A percentile compares a stretch with the other conserved stretches of the same genome.
phyloP scores from a whole-genome alignment of 2,329 filamentous ascomycete species.

The Zymoseptoria brevis region DNA sequence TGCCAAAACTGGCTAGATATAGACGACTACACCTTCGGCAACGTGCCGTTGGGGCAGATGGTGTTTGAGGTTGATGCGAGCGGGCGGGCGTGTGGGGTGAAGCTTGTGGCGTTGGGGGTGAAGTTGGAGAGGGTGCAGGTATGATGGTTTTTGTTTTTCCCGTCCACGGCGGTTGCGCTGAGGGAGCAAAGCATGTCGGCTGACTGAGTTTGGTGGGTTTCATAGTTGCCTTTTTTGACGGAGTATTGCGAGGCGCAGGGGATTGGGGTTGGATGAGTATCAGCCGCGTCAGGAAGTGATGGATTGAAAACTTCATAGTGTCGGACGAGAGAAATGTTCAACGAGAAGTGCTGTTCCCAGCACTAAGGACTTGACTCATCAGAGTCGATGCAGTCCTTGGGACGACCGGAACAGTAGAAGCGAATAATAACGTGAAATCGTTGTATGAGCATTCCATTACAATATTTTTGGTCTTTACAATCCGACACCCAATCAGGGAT shows the following conservation, averaged over 20 bases:
- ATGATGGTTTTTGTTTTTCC: neutral
- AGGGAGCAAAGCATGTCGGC: neutral
- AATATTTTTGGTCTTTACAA: too few relatives aligned
- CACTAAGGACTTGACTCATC: too few relatives aligned
- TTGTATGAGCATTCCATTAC: too few relatives aligned
- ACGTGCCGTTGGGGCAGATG: constrained; percentile 14
- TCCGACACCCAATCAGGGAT: too few relatives aligned
- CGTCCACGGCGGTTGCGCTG: neutral
- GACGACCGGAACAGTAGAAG: too few relatives aligned
- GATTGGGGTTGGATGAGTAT: neutral
- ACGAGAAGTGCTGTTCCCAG: too few relatives aligned
- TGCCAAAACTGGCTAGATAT: constrained; percentile 14
- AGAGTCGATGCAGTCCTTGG: too few relatives aligned
- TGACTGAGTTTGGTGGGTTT: neutral
- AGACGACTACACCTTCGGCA: constrained; percentile 17
- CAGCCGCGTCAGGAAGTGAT: too few relatives aligned
- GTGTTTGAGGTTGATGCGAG: constrained; percentile 19
- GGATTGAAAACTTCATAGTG: too few relatives aligned
- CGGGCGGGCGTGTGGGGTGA: constrained; percentile 10
- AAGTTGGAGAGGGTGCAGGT: constrained; percentile 10
- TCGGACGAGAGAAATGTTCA: too few relatives aligned
- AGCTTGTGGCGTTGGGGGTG: constrained; percentile 11
- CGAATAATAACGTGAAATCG: too few relatives aligned
- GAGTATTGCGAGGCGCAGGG: neutral
- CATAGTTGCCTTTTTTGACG: neutral